phyloP scores from a whole-genome alignment of 306 rosid genomes.

The Gleditsia sinensis region DNA sequence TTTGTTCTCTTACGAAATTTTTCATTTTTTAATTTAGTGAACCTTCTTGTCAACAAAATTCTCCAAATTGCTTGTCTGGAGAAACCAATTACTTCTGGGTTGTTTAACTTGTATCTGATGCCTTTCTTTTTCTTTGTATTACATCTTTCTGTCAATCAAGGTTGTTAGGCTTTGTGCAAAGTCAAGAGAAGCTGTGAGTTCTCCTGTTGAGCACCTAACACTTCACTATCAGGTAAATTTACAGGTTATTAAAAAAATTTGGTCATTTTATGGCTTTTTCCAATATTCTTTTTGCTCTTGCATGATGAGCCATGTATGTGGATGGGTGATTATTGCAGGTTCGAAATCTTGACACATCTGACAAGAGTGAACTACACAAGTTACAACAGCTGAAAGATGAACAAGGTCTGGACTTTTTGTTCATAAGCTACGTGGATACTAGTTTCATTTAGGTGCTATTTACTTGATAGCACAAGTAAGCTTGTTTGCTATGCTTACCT shows the following conservation, averaged over 20 bases:
- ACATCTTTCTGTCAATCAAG: slow-evolving; percentile 44
- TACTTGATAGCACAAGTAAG: neutral
- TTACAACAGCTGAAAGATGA: slow-evolving; percentile 96
- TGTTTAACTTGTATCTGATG: neutral
- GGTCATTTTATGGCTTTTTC: neutral
- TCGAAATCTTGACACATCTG: slow-evolving; percentile 98
- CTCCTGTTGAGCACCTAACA: slow-evolving; percentile 98
- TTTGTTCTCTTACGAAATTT: slow-evolving; percentile 13
- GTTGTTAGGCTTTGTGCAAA: slow-evolving; percentile 98
- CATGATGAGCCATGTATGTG: slow-evolving; percentile 21
- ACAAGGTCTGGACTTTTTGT: slow-evolving; percentile 61
- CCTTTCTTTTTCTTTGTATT: neutral
- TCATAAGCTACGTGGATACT: neutral
- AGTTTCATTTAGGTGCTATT: slow-evolving; percentile 19
- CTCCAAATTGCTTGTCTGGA: neutral
- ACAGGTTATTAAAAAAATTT: neutral
- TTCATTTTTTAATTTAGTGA: neutral
- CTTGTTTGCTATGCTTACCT: neutral
- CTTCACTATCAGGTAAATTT: slow-evolving; percentile 94
- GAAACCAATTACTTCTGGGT: neutral
- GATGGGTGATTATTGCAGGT: slow-evolving; percentile 57
- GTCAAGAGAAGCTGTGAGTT: slow-evolving; percentile 99
- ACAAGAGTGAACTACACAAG: slow-evolving; percentile 97
- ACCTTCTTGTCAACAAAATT: neutral
- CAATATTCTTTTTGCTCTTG: neutral